These are phyloP conservation scores for Firmiana major DNA, from an alignment of 345 rosid genomes.

Conservation along the genomic window DNA sequence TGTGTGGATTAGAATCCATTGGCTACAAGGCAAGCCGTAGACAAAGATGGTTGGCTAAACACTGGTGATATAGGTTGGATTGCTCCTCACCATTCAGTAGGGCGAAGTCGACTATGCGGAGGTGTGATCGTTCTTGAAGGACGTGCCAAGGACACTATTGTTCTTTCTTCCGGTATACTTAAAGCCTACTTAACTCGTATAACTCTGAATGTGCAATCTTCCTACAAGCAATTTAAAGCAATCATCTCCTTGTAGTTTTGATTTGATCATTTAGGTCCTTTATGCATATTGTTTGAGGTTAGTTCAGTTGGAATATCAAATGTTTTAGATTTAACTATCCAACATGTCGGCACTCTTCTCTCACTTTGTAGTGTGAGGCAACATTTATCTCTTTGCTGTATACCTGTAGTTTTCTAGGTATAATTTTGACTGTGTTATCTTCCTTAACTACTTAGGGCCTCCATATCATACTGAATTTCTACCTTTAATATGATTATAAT, in stretches of 20 bases:
- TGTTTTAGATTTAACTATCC: background rate
- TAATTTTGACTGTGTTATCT: background rate
- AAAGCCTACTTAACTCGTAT: background rate
- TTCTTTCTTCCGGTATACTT: constrained; percentile 78
- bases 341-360: background rate
- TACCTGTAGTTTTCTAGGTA: background rate
- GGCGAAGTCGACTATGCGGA: constrained; percentile 72
- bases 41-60: constrained; percentile 76
- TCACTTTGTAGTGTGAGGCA: background rate
- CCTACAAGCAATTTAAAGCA: background rate
- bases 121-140: constrained; percentile 90
- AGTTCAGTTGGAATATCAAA: background rate
- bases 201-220: background rate
- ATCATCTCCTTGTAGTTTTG: background rate
- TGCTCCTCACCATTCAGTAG: constrained; percentile 71
- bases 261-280: background rate
- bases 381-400: background rate
- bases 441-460: background rate
- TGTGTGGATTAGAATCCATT: constrained; percentile 52
- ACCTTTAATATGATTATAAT: background rate
- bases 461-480: background rate
- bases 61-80: constrained; percentile 97
- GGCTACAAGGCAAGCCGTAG: constrained; percentile 71
- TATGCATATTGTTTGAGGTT: background rate
- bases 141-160: constrained; percentile 97